Evolutionary conservation across 441 rosid species (phyloP), one percentile per base, ranked within the genome.

Genomic region (Eutrema salsugineum): DNA sequence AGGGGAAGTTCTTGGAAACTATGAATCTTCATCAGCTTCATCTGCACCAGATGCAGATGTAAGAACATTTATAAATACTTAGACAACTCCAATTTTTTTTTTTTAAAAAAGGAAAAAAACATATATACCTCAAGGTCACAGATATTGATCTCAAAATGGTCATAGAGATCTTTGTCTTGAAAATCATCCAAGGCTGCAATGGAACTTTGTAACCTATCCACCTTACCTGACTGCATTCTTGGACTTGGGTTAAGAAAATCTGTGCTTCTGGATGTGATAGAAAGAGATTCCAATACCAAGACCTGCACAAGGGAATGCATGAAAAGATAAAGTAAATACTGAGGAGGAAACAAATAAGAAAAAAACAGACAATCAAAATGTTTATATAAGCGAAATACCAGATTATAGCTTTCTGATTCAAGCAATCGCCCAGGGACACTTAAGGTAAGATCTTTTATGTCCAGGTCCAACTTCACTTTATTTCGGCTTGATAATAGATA

Each of bases 391-490:
- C 11, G 20, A 76, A 48, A 80, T 88, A 95, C 99, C 99, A 95
- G 80, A 78, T 77, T 77, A 73, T 62, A 75, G 70, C 78, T 83
- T 70, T 86, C 87, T 53, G 83, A 81, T 71, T 71, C 72, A 57
- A 73, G 77, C 74, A 80, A 78, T 68, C 67, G 71, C 80, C 86
- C 84, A 47, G 91, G 96, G 77, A 91, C 43, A 79, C 71, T 76
- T 56, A 92, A 43, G 55, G 78, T 74, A 60, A 88, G 63, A 80
- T 83, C 68, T 60, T 60, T 78, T 81, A 91, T 60, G 51, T 73
- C 83, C 72, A 92, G 70, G 71, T 95, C 86, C 97, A 88, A 95
- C 17, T 72, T 75, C 66, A 89, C 74, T 78, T 83, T 89, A 72
- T 68, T 83, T 65, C 65, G 89, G 81, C 77, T 83, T 68, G 94